These are phyloP conservation scores for Hibiscus syriacus DNA, from an alignment of 345 rosid species.

Conservation along the genomic window DNA sequence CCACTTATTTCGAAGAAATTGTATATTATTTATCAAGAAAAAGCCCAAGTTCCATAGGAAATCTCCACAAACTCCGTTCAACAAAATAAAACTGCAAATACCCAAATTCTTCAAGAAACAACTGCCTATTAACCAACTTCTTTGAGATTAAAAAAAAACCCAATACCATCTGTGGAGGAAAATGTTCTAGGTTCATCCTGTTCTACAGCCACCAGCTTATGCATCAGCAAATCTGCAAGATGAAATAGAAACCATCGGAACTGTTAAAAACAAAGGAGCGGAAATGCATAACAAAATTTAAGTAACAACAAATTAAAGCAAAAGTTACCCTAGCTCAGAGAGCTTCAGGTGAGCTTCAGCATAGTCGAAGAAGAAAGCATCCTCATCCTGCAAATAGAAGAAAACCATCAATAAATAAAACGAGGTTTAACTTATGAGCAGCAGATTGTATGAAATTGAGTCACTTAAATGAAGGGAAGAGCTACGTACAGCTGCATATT, in stretches of 20 bases:
- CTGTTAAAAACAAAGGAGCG: neutral
- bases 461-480: neutral
- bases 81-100: conserved; percentile 1
- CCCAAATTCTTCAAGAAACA: neutral
- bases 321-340: conserved; percentile 84
- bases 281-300: no score
- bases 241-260: neutral
- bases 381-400: conserved; percentile 58
- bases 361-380: conserved; percentile 81
- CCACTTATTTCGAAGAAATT: neutral
- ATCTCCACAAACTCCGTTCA: neutral
- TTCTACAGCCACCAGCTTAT: conserved; percentile 9
- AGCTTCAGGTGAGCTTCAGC: conserved; percentile 77
- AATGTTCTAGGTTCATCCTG: neutral
- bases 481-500: conserved; percentile 67
- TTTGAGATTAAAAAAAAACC: neutral
- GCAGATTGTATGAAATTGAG: neutral
- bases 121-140: neutral
- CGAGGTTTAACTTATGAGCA: neutral
- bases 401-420: neutral
- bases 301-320: no score
- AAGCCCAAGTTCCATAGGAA: neutral
- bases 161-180: neutral
- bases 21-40: neutral
- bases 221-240: conserved; percentile 55